Evolutionary conservation across 495 filamentous ascomycete genomes (phyloP).

Genomic region (Pyronema omphalodes): DNA sequence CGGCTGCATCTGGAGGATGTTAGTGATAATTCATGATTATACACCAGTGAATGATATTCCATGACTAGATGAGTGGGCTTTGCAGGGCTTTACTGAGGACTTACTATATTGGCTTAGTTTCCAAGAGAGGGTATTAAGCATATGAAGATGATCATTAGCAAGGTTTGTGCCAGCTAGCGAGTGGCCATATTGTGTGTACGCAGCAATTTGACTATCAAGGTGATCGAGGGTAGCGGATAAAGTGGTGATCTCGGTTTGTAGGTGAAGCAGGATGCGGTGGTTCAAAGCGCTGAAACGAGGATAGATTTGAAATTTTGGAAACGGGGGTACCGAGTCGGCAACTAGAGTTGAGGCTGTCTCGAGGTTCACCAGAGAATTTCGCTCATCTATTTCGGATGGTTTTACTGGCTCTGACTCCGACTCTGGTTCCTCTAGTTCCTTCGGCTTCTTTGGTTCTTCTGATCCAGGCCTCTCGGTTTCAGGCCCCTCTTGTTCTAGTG

Average conservation of each 20-base stretch:
- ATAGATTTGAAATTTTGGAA: slow-evolving; percentile 36
- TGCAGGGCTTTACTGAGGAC: slow-evolving; percentile 15
- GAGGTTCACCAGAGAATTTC: slow-evolving; percentile 1
- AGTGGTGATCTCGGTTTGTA: slow-evolving; percentile 73
- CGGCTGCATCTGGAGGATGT: not conserved
- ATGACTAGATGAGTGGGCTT: too few species aligned
- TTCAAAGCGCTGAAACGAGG: slow-evolving; percentile 71
- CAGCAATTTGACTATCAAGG: slow-evolving; percentile 38
- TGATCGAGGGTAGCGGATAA: slow-evolving; percentile 56
- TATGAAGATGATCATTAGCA: slow-evolving; percentile 21
- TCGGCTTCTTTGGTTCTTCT: too few species aligned
- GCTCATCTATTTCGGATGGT: not conserved
- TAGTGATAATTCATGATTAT: not conserved
- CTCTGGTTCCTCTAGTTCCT: not conserved
- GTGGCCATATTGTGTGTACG: too few species aligned
- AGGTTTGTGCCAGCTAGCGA: too few species aligned
- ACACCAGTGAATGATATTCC: not conserved
- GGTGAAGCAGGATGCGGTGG: slow-evolving; percentile 64
- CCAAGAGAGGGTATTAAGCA: slow-evolving; percentile 49
- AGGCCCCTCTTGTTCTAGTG: too few species aligned
- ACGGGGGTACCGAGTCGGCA: slow-evolving; percentile 12
- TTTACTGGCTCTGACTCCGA: not conserved
- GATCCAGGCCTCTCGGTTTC: too few species aligned
- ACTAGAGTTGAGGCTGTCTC: slow-evolving; percentile 16
- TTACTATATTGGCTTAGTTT: slow-evolving; percentile 76